Conservation (phyloP, 495 filamentous ascomycete genomes). For the Hyaloscypha variabilis region DNA sequence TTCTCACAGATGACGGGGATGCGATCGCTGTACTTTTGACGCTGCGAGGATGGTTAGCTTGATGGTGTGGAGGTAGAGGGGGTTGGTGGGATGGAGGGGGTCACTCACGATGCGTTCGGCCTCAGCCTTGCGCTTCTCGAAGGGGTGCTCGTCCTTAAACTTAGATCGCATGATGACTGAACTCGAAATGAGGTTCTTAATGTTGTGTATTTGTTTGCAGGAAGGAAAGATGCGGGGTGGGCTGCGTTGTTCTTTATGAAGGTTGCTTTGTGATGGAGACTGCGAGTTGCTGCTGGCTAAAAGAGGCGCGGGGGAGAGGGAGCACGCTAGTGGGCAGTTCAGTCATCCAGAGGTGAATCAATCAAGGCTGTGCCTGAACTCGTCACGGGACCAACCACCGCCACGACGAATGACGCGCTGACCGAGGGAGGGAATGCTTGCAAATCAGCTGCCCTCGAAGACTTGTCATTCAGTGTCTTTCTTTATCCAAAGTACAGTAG, state of each 20-base stretch:
- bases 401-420: neutral
- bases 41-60: constrained; percentile 35
- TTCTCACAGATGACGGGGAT: constrained; percentile 99
- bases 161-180: constrained; percentile 83
- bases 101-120: constrained; percentile 69
- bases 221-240: neutral
- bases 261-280: constrained; percentile 11
- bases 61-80: constrained; percentile 2
- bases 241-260: constrained; percentile 15
- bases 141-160: constrained; percentile 99
- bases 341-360: neutral
- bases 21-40: constrained; percentile 97
- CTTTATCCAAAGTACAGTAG: neutral
- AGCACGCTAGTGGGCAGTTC: neutral
- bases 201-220: constrained; percentile 15
- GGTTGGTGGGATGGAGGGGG: neutral
- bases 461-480: neutral
- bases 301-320: neutral
- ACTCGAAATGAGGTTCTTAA: neutral
- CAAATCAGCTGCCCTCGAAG: constrained; percentile 3
- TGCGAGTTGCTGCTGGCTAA: neutral
- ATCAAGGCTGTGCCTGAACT: neutral
- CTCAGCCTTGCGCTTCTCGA: constrained; percentile 99
- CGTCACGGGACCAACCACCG: neutral
- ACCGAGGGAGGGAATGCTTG: neutral